Base-by-base conservation (phyloP, 2,329 filamentous ascomycete genomes). In the Sclerotinia minor region DNA sequence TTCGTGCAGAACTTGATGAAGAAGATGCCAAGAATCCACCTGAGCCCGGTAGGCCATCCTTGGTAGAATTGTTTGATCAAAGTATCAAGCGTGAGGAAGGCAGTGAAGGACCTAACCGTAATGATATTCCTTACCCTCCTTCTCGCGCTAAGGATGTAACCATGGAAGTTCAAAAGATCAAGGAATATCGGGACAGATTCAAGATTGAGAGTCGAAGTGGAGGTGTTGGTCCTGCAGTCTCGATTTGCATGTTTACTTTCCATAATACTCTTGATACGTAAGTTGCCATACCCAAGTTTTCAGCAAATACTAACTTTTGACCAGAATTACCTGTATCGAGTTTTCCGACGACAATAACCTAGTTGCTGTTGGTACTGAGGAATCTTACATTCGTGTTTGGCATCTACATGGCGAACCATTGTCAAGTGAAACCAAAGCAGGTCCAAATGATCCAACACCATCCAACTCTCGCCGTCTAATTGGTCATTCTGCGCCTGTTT, bases 381-480 rank as follows among this genome's bases (percentile, higher is more conserved):
- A 98, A 76, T 98, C 94, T 0, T 98, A 97, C 77, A 96, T 99
- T 74, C 91, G 94, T 21, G 87, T 99, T 17, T 99, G 94, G 93
- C 91, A 91, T 50, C 82, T 98, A 52, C 92, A 97, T 74, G 95
- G 94, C 71, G 91, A 90, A 70, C 86, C 92, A 4, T 86, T 99
- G 17, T 86, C 86, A 57, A 90, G 91, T 19, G 85, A 87, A 60
- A 84, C 88, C 55, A 77, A 82, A 87, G 71, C 85, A 88, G 68
- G 84, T 86, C 50, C 76, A 83, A 70, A 86, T 86, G 79, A 86
- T 82, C 74, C 87, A 79, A 81, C 89, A 79, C 84, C 87, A 79
- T 83, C 83, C 79, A 93, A 84, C 76, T 97, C 88, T n/a, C 86
- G 87, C 64, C 87, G 89, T 29, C 80, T 92, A 0, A 91, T 97